Evolutionary conservation across 1,284 basidiomycete genomes (phyloP), one percentile per base, ranked within the genome.

Genomic region (Cryptococcus hybrid): DNA sequence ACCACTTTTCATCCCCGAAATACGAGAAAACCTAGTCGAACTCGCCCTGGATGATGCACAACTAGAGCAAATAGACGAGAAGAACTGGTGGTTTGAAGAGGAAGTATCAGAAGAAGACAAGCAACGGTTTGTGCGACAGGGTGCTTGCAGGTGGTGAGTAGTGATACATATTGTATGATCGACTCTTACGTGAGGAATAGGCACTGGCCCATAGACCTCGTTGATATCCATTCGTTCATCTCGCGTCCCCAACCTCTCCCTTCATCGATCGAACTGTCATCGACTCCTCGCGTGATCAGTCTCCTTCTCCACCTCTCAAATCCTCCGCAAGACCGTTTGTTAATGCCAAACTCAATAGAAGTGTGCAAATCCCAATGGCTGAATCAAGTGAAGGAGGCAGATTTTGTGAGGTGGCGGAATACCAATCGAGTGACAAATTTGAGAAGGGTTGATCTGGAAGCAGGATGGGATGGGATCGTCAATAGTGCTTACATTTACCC

Each of bases 171-270:
- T 7, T 7, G 4, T 44, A 15, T 11, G 3, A 12, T 48, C 36
- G 35, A 18, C 4, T 5, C 37, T 18, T 11, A 30, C 36, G 13
- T 3, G 18, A 2, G 24, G 13, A 39, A 15, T 69, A 96, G 93
- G 92, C 92, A 97, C 78, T 96, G 93, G 93, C 86, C 93, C 40
- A 85, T 97, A 61, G 93, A 94, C 42, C 82, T 96, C 47, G 85
- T 96, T 63, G 92, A 93, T 70, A 89, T 96, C 74, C 88, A 87
- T 69, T 71, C 71, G 0, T 52, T 64, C 44, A 73, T 77, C 51
- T 60, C 71, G 30, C 59, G 56, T 24, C 60, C 65, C 3, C 61
- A 52, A 7, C 47, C 67, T 51, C 52, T 18, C 18, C 53, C 56
- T 50, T 47, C 69, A 2, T 51, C 57, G 7, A 52, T 63, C n/a